These are phyloP conservation scores for Pseudomonodictys pantanalensis DNA, from an alignment of 495 filamentous ascomycete genomes.

Conservation along the genomic window DNA sequence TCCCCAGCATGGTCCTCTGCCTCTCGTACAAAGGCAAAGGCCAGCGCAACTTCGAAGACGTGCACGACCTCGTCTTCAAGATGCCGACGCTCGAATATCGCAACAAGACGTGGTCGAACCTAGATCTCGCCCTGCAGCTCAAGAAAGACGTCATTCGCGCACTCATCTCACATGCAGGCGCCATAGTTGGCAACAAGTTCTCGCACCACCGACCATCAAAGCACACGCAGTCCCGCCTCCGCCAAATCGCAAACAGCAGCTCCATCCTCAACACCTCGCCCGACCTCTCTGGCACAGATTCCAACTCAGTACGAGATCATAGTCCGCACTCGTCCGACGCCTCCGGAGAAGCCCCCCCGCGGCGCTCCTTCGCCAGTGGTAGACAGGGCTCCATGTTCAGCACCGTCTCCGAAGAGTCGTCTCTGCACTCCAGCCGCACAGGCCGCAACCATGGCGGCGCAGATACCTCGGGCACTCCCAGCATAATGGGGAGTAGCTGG, in stretches of 20 bases:
- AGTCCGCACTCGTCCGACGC: conserved; percentile 21
- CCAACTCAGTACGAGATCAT: conserved; percentile 19
- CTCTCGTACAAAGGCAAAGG: conserved; percentile 95
- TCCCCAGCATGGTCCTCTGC: conserved; percentile 90
- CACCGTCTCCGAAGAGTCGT: conserved; percentile 16
- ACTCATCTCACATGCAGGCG: conserved; percentile 89
- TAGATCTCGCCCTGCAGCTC: conserved; percentile 84
- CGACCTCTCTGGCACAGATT: conserved; percentile 30
- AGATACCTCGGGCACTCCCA: not conserved
- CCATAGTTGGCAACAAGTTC: conserved; percentile 96
- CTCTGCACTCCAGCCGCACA: not conserved
- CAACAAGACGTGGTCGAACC: conserved; percentile 98
- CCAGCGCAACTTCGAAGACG: conserved; percentile 90
- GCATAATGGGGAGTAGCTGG: conserved; percentile 1
- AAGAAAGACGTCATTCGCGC: conserved; percentile 94
- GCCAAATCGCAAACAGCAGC: conserved; percentile 66
- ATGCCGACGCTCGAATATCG: conserved; percentile 91
- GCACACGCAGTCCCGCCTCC: conserved; percentile 61
- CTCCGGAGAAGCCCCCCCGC: conserved; percentile 6
- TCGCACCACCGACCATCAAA: conserved; percentile 60
- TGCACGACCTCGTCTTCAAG: conserved; percentile 96
- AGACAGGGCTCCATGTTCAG: conserved; percentile 17
- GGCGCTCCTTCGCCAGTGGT: conserved; percentile 24
- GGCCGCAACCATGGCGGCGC: conserved; percentile 3
- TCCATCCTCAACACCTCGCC: conserved; percentile 46